phyloP scores from a whole-genome alignment of 1,284 basidiomycete species.

The Coniophora puteana region DNA sequence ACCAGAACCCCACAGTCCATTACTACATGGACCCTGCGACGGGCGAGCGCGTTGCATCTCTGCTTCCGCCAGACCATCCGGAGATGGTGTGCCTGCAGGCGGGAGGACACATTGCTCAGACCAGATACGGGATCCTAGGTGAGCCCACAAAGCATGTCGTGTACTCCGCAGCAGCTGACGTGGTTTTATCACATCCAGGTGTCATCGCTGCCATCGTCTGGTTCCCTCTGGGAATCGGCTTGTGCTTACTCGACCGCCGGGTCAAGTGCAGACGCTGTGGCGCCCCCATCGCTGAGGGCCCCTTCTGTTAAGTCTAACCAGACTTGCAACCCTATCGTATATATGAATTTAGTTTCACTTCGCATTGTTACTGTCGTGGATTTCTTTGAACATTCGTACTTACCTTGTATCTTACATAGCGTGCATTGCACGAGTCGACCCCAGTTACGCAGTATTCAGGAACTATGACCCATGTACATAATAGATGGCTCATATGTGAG shows the following conservation, averaged over 20 bases:
- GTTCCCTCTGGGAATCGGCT: slow-evolving; percentile 75
- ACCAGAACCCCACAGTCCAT: slow-evolving; percentile 29
- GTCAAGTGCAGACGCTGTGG: slow-evolving; percentile 64
- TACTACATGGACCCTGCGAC: slow-evolving; percentile 42
- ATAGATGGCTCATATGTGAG: no score
- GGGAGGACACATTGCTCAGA: slow-evolving; percentile 59
- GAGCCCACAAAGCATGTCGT: slow-evolving; percentile 22
- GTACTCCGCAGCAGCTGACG: slow-evolving; percentile 2
- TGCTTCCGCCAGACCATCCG: slow-evolving; percentile 70
- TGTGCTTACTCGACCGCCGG: slow-evolving; percentile 68
- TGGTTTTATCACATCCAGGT: slow-evolving; percentile 38
- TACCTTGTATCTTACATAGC: no score
- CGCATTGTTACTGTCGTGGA: no score
- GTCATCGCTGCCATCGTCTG: slow-evolving; percentile 74
- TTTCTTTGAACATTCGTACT: no score
- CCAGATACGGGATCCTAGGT: slow-evolving; percentile 67
- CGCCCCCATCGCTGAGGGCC: slow-evolving; percentile 28
- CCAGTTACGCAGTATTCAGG: no score
- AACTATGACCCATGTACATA: no score
- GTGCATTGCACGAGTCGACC: no score
- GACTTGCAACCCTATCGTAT: no score
- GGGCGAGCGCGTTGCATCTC: slow-evolving; percentile 43
- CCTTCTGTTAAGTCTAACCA: slow-evolving; percentile 35
- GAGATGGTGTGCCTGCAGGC: slow-evolving; percentile 77
- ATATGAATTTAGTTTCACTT: no score